Percentiles rank a stretch among this genome's conserved stretches.
Conservation (phyloP, 352 stramenopile genomes). For the Plasmopara halstedii region DNA sequence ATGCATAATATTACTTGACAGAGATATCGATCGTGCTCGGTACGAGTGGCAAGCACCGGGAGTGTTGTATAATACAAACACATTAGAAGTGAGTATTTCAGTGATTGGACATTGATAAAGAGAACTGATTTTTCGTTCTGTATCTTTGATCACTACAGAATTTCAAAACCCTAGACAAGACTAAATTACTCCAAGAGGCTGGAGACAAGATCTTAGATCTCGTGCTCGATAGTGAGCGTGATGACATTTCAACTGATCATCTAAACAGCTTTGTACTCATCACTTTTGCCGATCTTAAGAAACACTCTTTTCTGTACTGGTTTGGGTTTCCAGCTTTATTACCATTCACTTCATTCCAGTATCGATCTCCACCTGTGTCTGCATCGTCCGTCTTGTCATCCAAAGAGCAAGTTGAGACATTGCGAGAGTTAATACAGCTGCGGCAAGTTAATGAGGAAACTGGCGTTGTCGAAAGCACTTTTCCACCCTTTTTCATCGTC, state of each 20-base stretch:
- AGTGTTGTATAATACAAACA: conserved; percentile 79
- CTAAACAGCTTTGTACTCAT: conserved; percentile 86
- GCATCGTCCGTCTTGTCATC: conserved; percentile 30
- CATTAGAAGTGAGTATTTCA: conserved; percentile 49
- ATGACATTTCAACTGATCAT: conserved; percentile 22
- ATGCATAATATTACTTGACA: conserved; percentile 8
- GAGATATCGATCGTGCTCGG: conserved; percentile 39
- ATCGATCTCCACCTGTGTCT: conserved; percentile 11
- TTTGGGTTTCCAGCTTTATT: conserved; percentile 86
- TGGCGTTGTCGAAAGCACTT: conserved; percentile 21
- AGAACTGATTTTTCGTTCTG: no score
- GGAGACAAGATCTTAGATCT: conserved; percentile 32
- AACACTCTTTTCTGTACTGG: conserved; percentile 91
- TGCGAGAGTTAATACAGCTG: conserved; percentile 40
- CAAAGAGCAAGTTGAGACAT: conserved; percentile 28
- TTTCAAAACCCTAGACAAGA: conserved; percentile 84
- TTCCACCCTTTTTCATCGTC: conserved; percentile 69
- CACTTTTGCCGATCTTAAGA: conserved; percentile 91
- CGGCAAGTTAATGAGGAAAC: conserved; percentile 11
- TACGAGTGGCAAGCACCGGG: conserved; percentile 77
- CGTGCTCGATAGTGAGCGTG: conserved; percentile 10
- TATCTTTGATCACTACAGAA: conserved; percentile 28
- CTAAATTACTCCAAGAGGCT: conserved; percentile 42
- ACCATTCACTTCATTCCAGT: conserved; percentile 30
- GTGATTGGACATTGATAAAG: not conserved